Base-by-base conservation (phyloP, 23 red algal species). In the Gracilariopsis chorda region DNA sequence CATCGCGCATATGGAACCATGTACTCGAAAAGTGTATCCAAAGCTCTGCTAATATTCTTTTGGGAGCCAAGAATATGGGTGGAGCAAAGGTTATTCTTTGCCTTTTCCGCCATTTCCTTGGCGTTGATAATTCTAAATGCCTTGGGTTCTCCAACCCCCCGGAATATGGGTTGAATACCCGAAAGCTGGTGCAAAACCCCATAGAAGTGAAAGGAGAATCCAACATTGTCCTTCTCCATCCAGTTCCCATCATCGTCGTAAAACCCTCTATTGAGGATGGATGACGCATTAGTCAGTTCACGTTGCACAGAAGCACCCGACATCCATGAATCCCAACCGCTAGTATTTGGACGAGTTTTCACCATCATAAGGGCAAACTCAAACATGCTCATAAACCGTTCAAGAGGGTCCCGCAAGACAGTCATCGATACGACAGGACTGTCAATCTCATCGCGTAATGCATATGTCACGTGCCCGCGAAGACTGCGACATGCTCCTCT, bases 141-240 rank as follows among this genome's bases (percentile, higher is more conserved):
- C 44, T 64, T 44, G 9, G 78, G 78, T 46, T 83, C 55, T 12
- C 39, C 78, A 10, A 83, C 56, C 16, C 55, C 78, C 16, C 53
- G 53, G 62, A 83, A 83, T 8, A 59, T 20, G 7, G 78, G 78
- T 30, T 28, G 53, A 5, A 83, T 43, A 25, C 78, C 78, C 49
- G 78, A 83, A 20, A 83, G 78, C 28, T 83, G 78, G 33, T 83
- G 59, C 12, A 83, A 53, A n/a, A 46, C 52, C 27, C 78, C 78
- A 64, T 83, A 83, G 59, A 83, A 83, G 11, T 46, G 53, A 83
- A 83, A 83, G 23, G 78, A 58, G 16, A 83, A 83, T 36, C 59
- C 78, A 24, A 73, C 47, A 30, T 63, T 63, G 23, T 46, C 55
- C 48, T 60, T 46, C 9, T 27, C 78, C 20, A 60, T 64, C 78